Conservation (phyloP, 345 rosid genomes). For the Salix suchowensis region DNA sequence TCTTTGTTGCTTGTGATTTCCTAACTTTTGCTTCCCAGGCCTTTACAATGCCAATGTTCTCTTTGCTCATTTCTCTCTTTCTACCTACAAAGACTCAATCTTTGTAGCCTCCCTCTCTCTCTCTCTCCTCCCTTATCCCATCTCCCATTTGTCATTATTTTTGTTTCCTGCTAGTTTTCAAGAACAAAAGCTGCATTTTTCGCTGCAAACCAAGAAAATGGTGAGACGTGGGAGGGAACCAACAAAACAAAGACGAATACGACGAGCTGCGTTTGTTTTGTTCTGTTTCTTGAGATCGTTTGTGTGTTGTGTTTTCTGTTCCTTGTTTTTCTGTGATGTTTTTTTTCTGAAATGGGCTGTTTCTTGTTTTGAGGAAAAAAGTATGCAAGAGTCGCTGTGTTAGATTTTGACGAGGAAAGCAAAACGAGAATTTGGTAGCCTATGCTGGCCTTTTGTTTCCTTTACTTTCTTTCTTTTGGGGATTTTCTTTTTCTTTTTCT, state of each 20-base stretch:
- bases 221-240: background rate
- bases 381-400: background rate
- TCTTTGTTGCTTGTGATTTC: slow-evolving; percentile 38
- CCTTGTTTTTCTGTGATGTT: background rate
- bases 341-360: background rate
- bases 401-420: slow-evolving; percentile 15
- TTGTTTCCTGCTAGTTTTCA: background rate
- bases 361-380: slow-evolving; percentile 2
- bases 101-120: background rate
- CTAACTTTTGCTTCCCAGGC: slow-evolving; percentile 34
- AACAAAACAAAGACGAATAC: background rate
- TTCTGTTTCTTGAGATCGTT: slow-evolving; percentile 1
- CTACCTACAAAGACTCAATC: background rate
- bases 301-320: background rate
- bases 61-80: slow-evolving; percentile 35
- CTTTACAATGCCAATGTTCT: slow-evolving; percentile 31
- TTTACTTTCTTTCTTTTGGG: background rate
- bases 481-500: background rate
- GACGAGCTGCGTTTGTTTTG: background rate
- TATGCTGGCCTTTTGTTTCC: slow-evolving; percentile 19
- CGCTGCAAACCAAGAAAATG: background rate
- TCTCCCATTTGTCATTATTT: slow-evolving; percentile 10
- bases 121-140: background rate
- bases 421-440: slow-evolving; percentile 12
- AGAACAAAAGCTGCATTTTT: slow-evolving; percentile 11